A percentile compares a stretch with the other conserved stretches of the same genome.
phyloP scores from a whole-genome alignment of 345 rosid species.

The Euphorbia tirucalli region DNA sequence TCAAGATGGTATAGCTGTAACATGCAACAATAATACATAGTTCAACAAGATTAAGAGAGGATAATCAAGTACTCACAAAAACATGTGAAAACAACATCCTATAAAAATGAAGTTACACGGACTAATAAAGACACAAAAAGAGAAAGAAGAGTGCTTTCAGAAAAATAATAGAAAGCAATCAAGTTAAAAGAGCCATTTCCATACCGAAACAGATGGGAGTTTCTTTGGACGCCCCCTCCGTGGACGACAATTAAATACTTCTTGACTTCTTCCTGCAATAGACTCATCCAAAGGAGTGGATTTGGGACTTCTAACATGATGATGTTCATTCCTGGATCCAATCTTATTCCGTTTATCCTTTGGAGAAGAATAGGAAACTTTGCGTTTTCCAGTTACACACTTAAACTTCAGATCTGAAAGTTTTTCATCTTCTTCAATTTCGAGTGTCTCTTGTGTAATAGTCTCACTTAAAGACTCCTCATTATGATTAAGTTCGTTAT shows the following conservation, averaged over 20 bases:
- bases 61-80: background rate
- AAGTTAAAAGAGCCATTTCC: conserved; percentile 6
- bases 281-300: conserved; percentile 28
- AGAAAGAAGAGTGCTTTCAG: background rate
- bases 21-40: background rate
- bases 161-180: background rate
- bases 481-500: background rate
- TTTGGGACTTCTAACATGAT: conserved; percentile 19
- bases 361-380: conserved; percentile 18
- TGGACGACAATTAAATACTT: conserved; percentile 35
- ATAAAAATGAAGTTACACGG: background rate
- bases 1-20: background rate
- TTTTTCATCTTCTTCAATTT: conserved; percentile 18
- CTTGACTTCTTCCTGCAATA: conserved; percentile 23
- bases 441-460: background rate
- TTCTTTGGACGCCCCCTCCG: conserved; percentile 44
- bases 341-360: conserved; percentile 28
- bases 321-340: conserved; percentile 24
- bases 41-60: background rate
- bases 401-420: conserved; percentile 19
- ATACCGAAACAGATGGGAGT: conserved; percentile 34
- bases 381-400: conserved; percentile 16
- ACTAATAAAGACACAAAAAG: background rate
- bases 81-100: background rate
- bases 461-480: conserved; percentile 13